phyloP scores from a whole-genome alignment of 1,284 basidiomycete genomes.

The Irpex sp. region DNA sequence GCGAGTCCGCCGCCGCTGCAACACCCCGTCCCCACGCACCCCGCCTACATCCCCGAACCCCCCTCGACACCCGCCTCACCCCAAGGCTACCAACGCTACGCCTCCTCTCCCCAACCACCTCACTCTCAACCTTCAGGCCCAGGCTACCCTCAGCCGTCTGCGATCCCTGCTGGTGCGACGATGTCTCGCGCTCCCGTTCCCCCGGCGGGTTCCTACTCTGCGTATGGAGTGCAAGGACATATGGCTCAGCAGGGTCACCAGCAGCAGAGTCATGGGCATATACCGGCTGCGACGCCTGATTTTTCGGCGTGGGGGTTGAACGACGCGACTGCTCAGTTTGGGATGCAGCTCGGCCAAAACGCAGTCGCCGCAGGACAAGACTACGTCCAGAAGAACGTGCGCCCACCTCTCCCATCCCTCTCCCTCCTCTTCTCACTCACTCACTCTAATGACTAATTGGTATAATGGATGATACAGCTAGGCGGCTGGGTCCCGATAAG shows the following conservation, averaged over 20 bases:
- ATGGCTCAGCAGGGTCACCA: conserved; percentile 35
- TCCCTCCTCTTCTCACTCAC: background rate
- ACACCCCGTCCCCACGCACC: conserved; percentile 92
- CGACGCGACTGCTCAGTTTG: conserved; percentile 95
- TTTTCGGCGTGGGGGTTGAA: conserved; percentile 88
- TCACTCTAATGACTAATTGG: background rate
- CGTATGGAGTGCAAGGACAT: conserved; percentile 22
- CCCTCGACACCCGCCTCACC: conserved; percentile 84
- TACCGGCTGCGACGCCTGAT: conserved; percentile 43
- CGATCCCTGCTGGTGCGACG: conserved; percentile 43
- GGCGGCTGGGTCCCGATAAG: conserved; percentile 82
- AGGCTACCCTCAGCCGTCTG: conserved; percentile 24
- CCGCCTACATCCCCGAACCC: conserved; percentile 90
- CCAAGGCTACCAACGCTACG: conserved; percentile 81
- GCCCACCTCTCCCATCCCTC: conserved; percentile 34
- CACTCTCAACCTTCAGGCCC: conserved; percentile 14
- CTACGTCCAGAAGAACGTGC: conserved; percentile 94
- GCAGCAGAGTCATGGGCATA: conserved; percentile 35
- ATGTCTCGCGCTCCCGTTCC: conserved; percentile 37
- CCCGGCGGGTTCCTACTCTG: conserved; percentile 33
- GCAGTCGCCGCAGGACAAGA: conserved; percentile 95
- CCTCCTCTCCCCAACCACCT: conserved; percentile 57
- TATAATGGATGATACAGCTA: conserved; percentile 67
- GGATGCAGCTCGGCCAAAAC: conserved; percentile 94
- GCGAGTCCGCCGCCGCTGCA: conserved; percentile 85